These are phyloP conservation scores for Brasilioporus rufonigricans DNA, from an alignment of 768 basidiomycete species.

Conservation along the genomic window DNA sequence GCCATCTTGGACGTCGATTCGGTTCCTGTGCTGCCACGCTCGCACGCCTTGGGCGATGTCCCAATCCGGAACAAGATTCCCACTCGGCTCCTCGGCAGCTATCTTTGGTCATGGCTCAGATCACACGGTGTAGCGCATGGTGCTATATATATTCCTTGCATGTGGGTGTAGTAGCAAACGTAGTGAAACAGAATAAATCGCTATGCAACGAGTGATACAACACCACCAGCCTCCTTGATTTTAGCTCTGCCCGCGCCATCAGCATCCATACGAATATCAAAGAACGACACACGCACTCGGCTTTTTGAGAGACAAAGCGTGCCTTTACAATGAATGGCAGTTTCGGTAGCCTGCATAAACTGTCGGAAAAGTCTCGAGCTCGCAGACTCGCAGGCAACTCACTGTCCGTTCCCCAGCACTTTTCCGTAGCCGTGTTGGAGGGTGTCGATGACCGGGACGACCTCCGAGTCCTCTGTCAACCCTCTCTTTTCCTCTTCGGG, in stretches of 20 bases:
- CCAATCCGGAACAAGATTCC: background rate
- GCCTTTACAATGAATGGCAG: conserved; percentile 98
- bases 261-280: conserved; percentile 15
- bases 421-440: conserved; percentile 84
- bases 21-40: background rate
- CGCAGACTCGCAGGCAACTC: conserved; percentile 31
- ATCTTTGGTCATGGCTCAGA: no score
- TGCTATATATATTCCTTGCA: no score
- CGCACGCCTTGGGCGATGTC: background rate
- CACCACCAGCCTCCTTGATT: conserved; percentile 93
- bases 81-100: conserved; percentile 5
- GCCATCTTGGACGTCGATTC: conserved; percentile 23
- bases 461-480: conserved; percentile 66
- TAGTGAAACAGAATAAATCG: no score
- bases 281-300: conserved; percentile 53
- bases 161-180: no score
- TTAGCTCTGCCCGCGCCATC: conserved; percentile 45
- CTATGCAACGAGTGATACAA: conserved; percentile 90
- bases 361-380: background rate
- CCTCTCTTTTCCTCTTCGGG: conserved; percentile 81
- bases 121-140: no score
- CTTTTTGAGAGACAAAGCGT: conserved; percentile 86
- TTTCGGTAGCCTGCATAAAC: conserved; percentile 64
- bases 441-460: conserved; percentile 95
- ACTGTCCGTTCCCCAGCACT: conserved; percentile 93